phyloP scores from a whole-genome alignment of 2,329 filamentous ascomycete genomes.

The Ceratocystiopsis minuta region DNA sequence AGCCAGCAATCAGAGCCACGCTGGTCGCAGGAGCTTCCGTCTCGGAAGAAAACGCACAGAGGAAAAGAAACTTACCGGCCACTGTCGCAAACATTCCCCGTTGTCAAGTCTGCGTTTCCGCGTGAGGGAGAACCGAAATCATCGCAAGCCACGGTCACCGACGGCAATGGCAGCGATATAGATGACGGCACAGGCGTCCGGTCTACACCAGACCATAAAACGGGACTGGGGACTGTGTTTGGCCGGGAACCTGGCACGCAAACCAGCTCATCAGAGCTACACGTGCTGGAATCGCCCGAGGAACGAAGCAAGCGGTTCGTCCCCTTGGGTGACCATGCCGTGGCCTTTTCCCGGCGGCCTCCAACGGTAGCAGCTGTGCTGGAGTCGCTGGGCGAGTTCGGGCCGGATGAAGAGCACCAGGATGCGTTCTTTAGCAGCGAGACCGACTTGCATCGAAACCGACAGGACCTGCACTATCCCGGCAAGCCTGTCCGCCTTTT shows the following conservation, averaged over 20 bases:
- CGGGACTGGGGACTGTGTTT: too few species aligned
- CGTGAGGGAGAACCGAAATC: not conserved
- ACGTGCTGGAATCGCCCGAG: too few species aligned
- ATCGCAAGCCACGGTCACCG: not conserved
- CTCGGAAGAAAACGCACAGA: not conserved
- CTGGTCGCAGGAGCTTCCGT: constrained; percentile 2
- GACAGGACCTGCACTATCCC: not conserved
- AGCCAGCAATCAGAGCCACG: not conserved
- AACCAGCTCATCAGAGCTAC: too few species aligned
- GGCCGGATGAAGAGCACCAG: constrained; percentile 58
- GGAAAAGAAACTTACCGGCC: constrained; percentile 1
- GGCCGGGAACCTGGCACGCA: too few species aligned
- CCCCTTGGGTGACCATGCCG: not conserved
- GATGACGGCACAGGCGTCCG: too few species aligned
- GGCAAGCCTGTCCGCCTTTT: not conserved
- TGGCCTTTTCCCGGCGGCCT: not conserved
- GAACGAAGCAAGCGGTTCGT: not conserved
- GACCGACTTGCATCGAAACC: constrained; percentile 48
- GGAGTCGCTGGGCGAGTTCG: constrained; percentile 1
- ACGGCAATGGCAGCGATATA: too few species aligned
- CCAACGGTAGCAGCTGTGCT: not conserved
- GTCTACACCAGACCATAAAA: too few species aligned
- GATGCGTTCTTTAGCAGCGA: constrained; percentile 75
- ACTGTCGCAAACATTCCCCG: constrained; percentile 5
- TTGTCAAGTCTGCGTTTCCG: constrained; percentile 6